A percentile compares a stretch with the other conserved stretches of the same genome.
Conservation (phyloP, 345 rosid species). For the Geranium rotundifolium region DNA sequence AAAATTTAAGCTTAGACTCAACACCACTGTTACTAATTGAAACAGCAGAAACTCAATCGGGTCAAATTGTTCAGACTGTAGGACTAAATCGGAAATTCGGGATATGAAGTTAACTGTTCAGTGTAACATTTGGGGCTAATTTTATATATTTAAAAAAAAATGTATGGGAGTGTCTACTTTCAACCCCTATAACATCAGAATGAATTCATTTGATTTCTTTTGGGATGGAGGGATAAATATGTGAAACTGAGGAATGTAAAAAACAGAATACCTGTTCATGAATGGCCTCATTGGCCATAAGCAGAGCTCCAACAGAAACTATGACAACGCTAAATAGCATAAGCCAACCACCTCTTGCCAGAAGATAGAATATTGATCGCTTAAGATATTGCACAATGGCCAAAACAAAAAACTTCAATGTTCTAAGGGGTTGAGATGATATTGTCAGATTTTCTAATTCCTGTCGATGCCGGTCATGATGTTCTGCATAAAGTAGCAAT, state of each 20-base stretch:
- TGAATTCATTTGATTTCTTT: too few relatives aligned
- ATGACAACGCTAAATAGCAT: constrained; percentile 37
- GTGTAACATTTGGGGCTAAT: too few relatives aligned
- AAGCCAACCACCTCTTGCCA: constrained; percentile 66
- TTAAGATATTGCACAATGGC: constrained; percentile 50
- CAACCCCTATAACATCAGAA: too few relatives aligned
- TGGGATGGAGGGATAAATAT: background rate
- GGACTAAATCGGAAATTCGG: too few relatives aligned
- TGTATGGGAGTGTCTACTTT: too few relatives aligned
- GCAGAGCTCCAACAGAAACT: constrained; percentile 34
- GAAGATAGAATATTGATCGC: constrained; percentile 35
- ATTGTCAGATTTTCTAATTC: constrained; percentile 67
- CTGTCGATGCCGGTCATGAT: constrained; percentile 46
- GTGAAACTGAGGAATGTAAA: background rate
- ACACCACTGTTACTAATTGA: too few relatives aligned
- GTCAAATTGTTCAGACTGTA: too few relatives aligned
- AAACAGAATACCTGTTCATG: constrained; percentile 61
- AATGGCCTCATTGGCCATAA: constrained; percentile 69
- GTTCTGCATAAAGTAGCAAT: constrained; percentile 28
- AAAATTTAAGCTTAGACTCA: too few relatives aligned
- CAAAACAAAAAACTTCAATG: constrained; percentile 53
- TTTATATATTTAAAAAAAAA: too few relatives aligned
- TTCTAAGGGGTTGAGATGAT: constrained; percentile 58
- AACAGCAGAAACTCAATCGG: too few relatives aligned
- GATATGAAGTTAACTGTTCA: too few relatives aligned